phyloP scores from a whole-genome alignment of 2,329 filamentous ascomycete genomes.

The Helotiales sp. region DNA sequence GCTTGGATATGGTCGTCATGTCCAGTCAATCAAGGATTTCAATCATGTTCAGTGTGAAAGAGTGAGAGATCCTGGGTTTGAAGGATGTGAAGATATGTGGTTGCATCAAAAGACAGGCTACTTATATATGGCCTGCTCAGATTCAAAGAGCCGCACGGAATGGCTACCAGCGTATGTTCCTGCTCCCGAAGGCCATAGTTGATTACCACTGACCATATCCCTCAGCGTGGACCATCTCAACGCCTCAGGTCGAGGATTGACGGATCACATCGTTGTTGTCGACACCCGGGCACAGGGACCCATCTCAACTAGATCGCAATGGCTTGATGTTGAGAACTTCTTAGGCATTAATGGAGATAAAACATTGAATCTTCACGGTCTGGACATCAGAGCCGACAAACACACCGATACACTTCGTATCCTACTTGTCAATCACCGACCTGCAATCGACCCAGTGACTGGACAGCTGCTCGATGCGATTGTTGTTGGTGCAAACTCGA shows the following conservation, averaged over 20 bases:
- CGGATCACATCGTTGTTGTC: slow-evolving; percentile 28
- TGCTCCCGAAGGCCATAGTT: neutral
- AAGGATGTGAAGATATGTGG: slow-evolving; percentile 35
- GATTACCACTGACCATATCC: neutral
- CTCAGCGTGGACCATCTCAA: slow-evolving; percentile 27
- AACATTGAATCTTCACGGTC: slow-evolving; percentile 35
- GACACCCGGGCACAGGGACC: slow-evolving; percentile 27
- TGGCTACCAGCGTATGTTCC: slow-evolving; percentile 34
- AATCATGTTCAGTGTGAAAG: slow-evolving; percentile 30
- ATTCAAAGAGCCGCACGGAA: slow-evolving; percentile 20
- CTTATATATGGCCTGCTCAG: slow-evolving; percentile 33
- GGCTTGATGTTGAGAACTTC: slow-evolving; percentile 27
- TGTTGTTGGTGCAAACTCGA: slow-evolving; percentile 38
- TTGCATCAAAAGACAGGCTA: slow-evolving; percentile 29
- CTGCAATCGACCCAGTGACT: slow-evolving; percentile 34
- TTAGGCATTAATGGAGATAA: slow-evolving; percentile 28
- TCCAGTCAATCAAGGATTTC: slow-evolving; percentile 36
- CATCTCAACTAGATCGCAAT: slow-evolving; percentile 24
- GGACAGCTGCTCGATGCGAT: slow-evolving; percentile 34
- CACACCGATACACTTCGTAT: slow-evolving; percentile 29
- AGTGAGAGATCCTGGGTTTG: slow-evolving; percentile 26
- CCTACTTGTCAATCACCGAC: slow-evolving; percentile 38
- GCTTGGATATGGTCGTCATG: slow-evolving; percentile 33
- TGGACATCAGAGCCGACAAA: slow-evolving; percentile 34
- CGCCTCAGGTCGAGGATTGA: slow-evolving; percentile 24